Conservation (phyloP, 192 early-diverging fungal species). For the Backusella psychrophila region DNA sequence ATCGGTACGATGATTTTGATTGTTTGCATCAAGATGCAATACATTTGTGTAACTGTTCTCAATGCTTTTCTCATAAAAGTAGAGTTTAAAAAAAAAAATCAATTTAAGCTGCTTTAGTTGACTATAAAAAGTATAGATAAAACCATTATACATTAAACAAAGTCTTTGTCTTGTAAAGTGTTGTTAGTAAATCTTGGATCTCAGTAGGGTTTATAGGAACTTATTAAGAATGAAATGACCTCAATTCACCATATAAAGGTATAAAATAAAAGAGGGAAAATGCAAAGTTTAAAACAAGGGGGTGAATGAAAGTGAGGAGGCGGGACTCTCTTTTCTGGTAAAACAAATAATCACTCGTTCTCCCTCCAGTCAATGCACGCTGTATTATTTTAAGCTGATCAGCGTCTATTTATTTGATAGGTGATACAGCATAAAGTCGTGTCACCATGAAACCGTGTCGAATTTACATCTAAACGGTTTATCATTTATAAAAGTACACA, state of each 20-base stretch:
- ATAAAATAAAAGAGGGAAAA: neutral
- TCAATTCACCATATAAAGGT: neutral
- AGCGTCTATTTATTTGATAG: neutral
- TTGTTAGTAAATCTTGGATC: neutral
- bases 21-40: neutral
- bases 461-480: neutral
- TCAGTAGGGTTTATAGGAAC: neutral
- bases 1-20: neutral
- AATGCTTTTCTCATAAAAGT: neutral
- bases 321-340: neutral
- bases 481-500: neutral
- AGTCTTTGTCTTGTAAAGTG: neutral
- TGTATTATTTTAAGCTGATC: constrained; percentile 1
- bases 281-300: neutral
- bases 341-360: neutral
- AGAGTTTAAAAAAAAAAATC: constrained; percentile 3
- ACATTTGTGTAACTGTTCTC: neutral
- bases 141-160: neutral
- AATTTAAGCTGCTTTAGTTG: neutral
- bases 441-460: neutral
- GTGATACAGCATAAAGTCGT: neutral
- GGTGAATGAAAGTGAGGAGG: neutral
- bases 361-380: neutral
- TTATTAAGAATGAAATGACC: neutral
- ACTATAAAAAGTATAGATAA: neutral